phyloP scores from a whole-genome alignment of 805 yeast genomes.

The Candida odintsovae region DNA sequence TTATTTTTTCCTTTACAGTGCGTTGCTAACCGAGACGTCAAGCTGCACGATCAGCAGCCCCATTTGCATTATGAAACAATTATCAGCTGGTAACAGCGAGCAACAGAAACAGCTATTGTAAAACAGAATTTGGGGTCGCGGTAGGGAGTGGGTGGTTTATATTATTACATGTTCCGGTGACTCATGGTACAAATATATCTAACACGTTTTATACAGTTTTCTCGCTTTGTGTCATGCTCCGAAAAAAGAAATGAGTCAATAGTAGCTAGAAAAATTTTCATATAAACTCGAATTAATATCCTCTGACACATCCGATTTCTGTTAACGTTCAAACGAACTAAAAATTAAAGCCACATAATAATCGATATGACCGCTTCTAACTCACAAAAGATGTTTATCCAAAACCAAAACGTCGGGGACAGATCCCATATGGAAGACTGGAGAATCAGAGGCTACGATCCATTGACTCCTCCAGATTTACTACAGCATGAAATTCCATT shows the following conservation, averaged over 20 bases:
- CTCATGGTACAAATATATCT: too few relatives aligned
- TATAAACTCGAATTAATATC: not conserved
- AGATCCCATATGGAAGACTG: conserved; percentile 70
- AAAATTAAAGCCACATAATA: too few relatives aligned
- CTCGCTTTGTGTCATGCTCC: not conserved
- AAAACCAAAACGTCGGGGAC: conserved; percentile 82
- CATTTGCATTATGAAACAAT: too few relatives aligned
- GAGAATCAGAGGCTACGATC: conserved; percentile 87
- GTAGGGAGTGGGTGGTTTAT: too few relatives aligned
- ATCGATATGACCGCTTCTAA: conserved; percentile 6
- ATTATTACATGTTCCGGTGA: too few relatives aligned
- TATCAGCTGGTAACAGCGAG: too few relatives aligned
- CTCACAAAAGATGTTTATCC: conserved; percentile 58
- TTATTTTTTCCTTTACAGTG: too few relatives aligned
- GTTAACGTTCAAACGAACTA: too few relatives aligned
- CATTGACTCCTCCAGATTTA: conserved; percentile 91
- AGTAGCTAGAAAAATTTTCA: not conserved
- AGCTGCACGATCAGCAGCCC: not conserved
- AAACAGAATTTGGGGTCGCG: too few relatives aligned
- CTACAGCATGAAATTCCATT: conserved; percentile 82
- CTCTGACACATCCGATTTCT: too few relatives aligned
- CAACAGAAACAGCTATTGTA: too few relatives aligned
- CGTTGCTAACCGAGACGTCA: not conserved
- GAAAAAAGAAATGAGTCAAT: not conserved
- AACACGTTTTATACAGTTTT: not conserved